These are phyloP conservation scores for Trichoderma afroharzianum DNA, from an alignment of 2,329 filamentous ascomycete species.

Conservation along the genomic window DNA sequence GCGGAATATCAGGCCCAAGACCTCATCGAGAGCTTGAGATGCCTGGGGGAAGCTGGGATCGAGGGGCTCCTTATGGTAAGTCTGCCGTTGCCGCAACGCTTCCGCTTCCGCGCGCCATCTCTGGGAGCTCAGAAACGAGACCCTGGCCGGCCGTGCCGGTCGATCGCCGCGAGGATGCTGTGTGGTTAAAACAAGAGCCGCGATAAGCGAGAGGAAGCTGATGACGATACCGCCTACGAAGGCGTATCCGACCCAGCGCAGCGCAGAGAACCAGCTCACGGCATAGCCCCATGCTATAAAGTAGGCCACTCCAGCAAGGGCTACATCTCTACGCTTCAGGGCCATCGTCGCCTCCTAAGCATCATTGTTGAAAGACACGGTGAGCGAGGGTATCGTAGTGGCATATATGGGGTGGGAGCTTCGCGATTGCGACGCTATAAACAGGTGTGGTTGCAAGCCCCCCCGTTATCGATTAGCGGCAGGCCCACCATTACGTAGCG, in stretches of 20 bases:
- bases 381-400: not conserved
- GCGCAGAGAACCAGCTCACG: constrained; percentile 74
- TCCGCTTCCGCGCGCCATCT: constrained; percentile 70
- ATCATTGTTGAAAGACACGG: constrained; percentile 29
- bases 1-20: constrained; percentile 71
- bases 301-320: constrained; percentile 62
- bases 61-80: constrained; percentile 66
- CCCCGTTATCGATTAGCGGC: constrained; percentile 13
- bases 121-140: constrained; percentile 58
- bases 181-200: constrained; percentile 53
- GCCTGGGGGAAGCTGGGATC: constrained; percentile 74
- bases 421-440: constrained; percentile 12
- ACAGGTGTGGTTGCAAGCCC: not conserved
- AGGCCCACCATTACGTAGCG: constrained; percentile 15
- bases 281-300: constrained; percentile 87
- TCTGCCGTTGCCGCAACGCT: constrained; percentile 60
- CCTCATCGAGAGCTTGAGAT: constrained; percentile 72
- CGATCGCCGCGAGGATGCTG: constrained; percentile 38
- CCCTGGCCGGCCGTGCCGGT: constrained; percentile 41
- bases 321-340: constrained; percentile 69
- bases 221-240: constrained; percentile 67
- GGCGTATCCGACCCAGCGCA: constrained; percentile 83
- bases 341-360: constrained; percentile 49
- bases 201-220: constrained; percentile 52
- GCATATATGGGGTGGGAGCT: constrained; percentile 7